Percentiles rank a stretch among this genome's conserved stretches.
phyloP scores from a whole-genome alignment of 2,329 filamentous ascomycete species.

The Xylariaceae sp. region DNA sequence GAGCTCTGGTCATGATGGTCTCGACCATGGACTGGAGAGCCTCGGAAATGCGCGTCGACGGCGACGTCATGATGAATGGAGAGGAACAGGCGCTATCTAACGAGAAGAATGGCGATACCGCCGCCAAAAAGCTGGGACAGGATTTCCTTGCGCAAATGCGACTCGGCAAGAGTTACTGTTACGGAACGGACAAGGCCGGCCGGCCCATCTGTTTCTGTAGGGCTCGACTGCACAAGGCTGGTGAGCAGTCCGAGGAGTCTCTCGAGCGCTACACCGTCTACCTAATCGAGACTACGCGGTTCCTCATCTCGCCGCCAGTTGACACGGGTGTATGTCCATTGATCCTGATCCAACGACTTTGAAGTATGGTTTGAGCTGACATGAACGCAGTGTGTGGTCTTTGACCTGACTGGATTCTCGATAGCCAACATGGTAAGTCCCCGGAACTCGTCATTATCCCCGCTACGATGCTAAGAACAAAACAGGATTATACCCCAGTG shows the following conservation, averaged over 20 bases:
- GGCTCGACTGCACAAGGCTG: constrained; percentile 73
- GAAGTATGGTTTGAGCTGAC: background rate
- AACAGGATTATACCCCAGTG: constrained; percentile 81
- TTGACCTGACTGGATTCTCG: constrained; percentile 92
- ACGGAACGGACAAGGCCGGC: constrained; percentile 78
- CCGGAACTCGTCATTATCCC: background rate
- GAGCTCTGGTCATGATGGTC: constrained; percentile 88
- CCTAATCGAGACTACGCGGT: constrained; percentile 86
- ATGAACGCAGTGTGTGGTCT: constrained; percentile 68
- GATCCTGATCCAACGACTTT: background rate
- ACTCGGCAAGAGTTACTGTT: constrained; percentile 88
- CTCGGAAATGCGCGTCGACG: constrained; percentile 79
- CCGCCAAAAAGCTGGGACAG: constrained; percentile 59
- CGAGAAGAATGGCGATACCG: constrained; percentile 50
- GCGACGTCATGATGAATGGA: constrained; percentile 74
- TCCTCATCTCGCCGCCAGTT: constrained; percentile 71
- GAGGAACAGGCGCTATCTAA: constrained; percentile 63
- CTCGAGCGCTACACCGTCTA: constrained; percentile 90
- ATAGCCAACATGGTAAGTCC: constrained; percentile 81
- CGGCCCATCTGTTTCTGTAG: constrained; percentile 83
- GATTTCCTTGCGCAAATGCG: constrained; percentile 81
- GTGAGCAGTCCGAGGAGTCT: constrained; percentile 75
- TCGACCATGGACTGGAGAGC: constrained; percentile 90
- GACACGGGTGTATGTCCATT: constrained; percentile 78
- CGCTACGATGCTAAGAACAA: constrained; percentile 19